Evolutionary conservation across 306 rosid species (phyloP).

Genomic region (Prunus campanulata): DNA sequence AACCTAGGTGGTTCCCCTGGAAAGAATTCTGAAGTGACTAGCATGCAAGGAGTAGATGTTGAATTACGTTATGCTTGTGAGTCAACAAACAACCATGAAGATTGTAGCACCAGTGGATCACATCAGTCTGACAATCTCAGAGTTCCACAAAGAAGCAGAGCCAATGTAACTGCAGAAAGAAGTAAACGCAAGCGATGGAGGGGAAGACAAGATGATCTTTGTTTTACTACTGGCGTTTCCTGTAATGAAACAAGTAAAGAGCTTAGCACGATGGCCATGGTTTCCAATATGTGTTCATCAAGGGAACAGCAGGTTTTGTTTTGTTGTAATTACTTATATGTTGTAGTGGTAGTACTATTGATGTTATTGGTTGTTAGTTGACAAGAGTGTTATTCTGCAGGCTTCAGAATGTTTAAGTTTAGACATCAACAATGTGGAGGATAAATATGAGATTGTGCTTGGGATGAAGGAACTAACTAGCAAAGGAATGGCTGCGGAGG

Average conservation of each 20-base stretch:
- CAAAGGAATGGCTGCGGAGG: slow-evolving; percentile 93
- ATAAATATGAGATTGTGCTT: slow-evolving; percentile 75
- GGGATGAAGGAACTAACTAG: slow-evolving; percentile 88
- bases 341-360: not conserved
- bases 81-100: slow-evolving; percentile 58
- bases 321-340: not conserved
- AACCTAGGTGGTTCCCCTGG: slow-evolving; percentile 69
- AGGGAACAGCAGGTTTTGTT: slow-evolving; percentile 69
- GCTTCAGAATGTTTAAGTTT: slow-evolving; percentile 50
- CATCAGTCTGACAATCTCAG: slow-evolving; percentile 55
- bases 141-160: slow-evolving; percentile 54
- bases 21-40: slow-evolving; percentile 66
- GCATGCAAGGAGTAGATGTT: slow-evolving; percentile 55
- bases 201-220: slow-evolving; percentile 72
- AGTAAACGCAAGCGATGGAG: slow-evolving; percentile 95
- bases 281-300: slow-evolving; percentile 32
- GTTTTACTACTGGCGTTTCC: slow-evolving; percentile 42
- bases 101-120: slow-evolving; percentile 94
- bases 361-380: not conserved
- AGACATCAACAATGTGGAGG: slow-evolving; percentile 49
- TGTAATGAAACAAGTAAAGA: slow-evolving; percentile 51
- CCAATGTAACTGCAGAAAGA: slow-evolving; percentile 65
- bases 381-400: slow-evolving; percentile 37
- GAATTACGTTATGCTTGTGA: slow-evolving; percentile 73
- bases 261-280: slow-evolving; percentile 37